Percentiles rank a stretch among this genome's conserved stretches.
These are phyloP conservation scores for Arachis stenosperma DNA, from an alignment of 306 rosid species.

Conservation along the genomic window DNA sequence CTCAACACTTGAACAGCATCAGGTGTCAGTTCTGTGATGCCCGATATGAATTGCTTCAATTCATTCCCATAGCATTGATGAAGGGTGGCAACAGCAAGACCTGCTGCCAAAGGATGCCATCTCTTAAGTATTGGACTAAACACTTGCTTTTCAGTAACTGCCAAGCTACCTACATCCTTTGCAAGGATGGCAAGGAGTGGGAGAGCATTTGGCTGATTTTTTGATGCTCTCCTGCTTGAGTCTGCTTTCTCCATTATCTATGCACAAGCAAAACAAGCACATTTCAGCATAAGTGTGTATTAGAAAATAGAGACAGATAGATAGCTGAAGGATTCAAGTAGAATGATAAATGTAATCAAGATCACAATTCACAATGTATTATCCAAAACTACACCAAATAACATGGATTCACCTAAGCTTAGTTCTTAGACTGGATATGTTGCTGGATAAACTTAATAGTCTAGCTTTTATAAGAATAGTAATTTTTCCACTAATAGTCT, in stretches of 20 bases:
- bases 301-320: not conserved
- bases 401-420: constrained; percentile 5
- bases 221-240: constrained; percentile 94
- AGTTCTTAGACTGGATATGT: not conserved
- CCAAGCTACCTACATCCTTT: constrained; percentile 91
- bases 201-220: constrained; percentile 86
- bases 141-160: constrained; percentile 73
- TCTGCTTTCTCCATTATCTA: constrained; percentile 98
- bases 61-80: constrained; percentile 93
- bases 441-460: too few species aligned
- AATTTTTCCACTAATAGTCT: too few species aligned
- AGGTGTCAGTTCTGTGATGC: constrained; percentile 87
- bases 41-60: constrained; percentile 81
- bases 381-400: constrained; percentile 8
- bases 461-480: too few species aligned
- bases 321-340: constrained; percentile 21
- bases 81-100: constrained; percentile 97
- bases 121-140: constrained; percentile 92
- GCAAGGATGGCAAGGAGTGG: constrained; percentile 93
- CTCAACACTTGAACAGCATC: constrained; percentile 93
- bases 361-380: constrained; percentile 10
- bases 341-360: constrained; percentile 21
- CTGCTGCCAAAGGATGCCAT: constrained; percentile 97
- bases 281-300: constrained; percentile 40
- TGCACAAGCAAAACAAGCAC: constrained; percentile 36